phyloP scores from a whole-genome alignment of 164 flowering plant species.

The Brasenia schreberi region DNA sequence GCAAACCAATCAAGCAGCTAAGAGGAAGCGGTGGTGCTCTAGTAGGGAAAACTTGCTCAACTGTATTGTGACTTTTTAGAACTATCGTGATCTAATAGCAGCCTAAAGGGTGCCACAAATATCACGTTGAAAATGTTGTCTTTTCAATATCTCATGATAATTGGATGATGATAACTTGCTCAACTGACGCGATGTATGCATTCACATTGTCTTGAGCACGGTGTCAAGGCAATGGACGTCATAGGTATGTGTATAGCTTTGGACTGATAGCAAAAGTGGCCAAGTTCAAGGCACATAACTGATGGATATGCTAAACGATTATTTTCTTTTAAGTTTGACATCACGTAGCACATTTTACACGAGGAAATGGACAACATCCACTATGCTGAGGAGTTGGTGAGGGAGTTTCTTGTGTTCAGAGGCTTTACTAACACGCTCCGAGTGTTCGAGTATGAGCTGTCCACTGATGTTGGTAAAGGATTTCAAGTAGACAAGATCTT shows the following conservation, averaged over 20 bases:
- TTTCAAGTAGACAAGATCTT: conserved; percentile 78
- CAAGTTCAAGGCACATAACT: background rate
- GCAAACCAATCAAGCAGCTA: too few relatives aligned
- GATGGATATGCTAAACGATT: background rate
- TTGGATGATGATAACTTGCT: too few relatives aligned
- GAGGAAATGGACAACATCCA: conserved; percentile 69
- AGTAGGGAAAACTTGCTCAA: too few relatives aligned
- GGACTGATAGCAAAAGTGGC: background rate
- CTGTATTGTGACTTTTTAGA: too few relatives aligned
- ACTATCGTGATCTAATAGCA: too few relatives aligned
- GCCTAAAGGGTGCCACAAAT: too few relatives aligned
- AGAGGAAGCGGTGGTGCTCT: too few relatives aligned
- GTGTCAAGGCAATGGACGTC: conserved; percentile 22
- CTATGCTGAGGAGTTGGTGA: conserved; percentile 82
- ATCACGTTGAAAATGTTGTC: too few relatives aligned
- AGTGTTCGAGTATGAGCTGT: conserved; percentile 54
- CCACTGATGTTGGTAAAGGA: conserved; percentile 74
- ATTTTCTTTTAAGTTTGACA: background rate
- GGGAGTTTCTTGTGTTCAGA: conserved; percentile 81
- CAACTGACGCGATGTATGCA: too few relatives aligned
- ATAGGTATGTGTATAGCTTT: background rate
- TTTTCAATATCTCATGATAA: too few relatives aligned
- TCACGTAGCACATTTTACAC: background rate
- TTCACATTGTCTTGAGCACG: too few relatives aligned
- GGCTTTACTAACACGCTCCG: conserved; percentile 79